Percentiles rank a stretch among this genome's conserved stretches.
Conservation (phyloP, 176 grass and related monocot species). For the Phyllostachys edulis region DNA sequence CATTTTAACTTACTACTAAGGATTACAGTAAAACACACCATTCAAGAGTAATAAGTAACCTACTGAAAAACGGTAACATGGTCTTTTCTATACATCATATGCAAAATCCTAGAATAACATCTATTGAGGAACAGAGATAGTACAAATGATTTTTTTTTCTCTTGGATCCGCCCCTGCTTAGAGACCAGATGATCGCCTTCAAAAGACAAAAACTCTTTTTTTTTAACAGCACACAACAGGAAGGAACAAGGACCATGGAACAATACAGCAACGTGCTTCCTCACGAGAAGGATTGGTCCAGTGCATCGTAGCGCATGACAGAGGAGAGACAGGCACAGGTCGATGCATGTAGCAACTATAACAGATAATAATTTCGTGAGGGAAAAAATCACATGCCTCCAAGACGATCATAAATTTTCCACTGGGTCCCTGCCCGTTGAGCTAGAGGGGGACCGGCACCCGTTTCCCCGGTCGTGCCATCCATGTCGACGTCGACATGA, state of each 20-base stretch:
- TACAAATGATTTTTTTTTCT: not conserved
- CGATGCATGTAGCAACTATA: not conserved
- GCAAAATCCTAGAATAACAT: too few species aligned
- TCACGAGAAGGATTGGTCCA: not conserved
- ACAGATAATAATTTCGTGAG: not conserved
- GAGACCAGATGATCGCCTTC: not conserved
- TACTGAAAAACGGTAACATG: too few species aligned
- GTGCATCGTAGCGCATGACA: not conserved
- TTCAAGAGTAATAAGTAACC: too few species aligned
- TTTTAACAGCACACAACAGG: not conserved
- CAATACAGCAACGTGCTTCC: not conserved
- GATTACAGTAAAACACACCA: too few species aligned
- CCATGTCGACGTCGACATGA: conserved; percentile 22
- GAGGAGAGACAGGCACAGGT: not conserved
- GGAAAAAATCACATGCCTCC: not conserved
- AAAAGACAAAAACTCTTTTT: not conserved
- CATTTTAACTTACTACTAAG: too few species aligned
- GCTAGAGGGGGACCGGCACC: conserved; percentile 22
- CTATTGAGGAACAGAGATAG: too few species aligned
- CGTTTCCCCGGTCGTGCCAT: conserved; percentile 6
- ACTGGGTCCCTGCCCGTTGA: not conserved
- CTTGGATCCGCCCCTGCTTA: not conserved
- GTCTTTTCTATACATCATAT: too few species aligned
- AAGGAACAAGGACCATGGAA: not conserved
- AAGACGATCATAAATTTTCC: not conserved